Evolutionary conservation across 108 stramenopile species (phyloP).

Genomic region (Pseudonitzschia delicatissima): DNA sequence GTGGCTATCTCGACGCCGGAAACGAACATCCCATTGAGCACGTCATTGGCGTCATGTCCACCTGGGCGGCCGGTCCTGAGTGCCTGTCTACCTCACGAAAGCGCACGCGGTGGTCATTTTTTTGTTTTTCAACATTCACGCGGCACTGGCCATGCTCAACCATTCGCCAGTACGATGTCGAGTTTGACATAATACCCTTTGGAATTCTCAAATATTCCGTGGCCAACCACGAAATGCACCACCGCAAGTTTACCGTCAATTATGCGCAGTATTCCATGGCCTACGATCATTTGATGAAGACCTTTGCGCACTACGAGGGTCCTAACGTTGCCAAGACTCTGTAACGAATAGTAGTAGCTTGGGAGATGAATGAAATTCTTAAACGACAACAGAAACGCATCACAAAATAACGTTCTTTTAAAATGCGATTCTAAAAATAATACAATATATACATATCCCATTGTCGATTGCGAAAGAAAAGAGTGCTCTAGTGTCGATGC

Average conservation of each 20-base stretch:
- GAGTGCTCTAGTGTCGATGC: too few relatives aligned
- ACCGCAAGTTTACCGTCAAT: slow-evolving; percentile 89
- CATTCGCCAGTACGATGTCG: slow-evolving; percentile 65
- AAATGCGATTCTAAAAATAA: too few relatives aligned
- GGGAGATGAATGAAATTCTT: too few relatives aligned
- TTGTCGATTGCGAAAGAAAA: too few relatives aligned
- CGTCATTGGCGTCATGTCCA: slow-evolving; percentile 60
- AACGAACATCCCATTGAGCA: slow-evolving; percentile 95
- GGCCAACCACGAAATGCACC: slow-evolving; percentile 91
- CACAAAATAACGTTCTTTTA: too few relatives aligned
- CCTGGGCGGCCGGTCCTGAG: slow-evolving; percentile 49
- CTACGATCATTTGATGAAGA: slow-evolving; percentile 79
- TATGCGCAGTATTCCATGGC: slow-evolving; percentile 92
- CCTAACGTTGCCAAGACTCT: slow-evolving; percentile 14
- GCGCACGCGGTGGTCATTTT: slow-evolving; percentile 62
- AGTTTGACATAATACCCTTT: slow-evolving; percentile 44
- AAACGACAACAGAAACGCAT: too few relatives aligned
- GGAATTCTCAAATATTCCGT: slow-evolving; percentile 70
- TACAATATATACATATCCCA: too few relatives aligned
- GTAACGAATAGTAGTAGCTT: too few relatives aligned
- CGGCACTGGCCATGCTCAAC: slow-evolving; percentile 73
- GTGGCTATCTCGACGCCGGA: slow-evolving; percentile 91
- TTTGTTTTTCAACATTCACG: slow-evolving; percentile 73
- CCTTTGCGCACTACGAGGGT: slow-evolving; percentile 74
- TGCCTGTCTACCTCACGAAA: slow-evolving; percentile 32